phyloP scores from a whole-genome alignment of 352 stramenopile genomes.

The Lagenidium sp. region DNA sequence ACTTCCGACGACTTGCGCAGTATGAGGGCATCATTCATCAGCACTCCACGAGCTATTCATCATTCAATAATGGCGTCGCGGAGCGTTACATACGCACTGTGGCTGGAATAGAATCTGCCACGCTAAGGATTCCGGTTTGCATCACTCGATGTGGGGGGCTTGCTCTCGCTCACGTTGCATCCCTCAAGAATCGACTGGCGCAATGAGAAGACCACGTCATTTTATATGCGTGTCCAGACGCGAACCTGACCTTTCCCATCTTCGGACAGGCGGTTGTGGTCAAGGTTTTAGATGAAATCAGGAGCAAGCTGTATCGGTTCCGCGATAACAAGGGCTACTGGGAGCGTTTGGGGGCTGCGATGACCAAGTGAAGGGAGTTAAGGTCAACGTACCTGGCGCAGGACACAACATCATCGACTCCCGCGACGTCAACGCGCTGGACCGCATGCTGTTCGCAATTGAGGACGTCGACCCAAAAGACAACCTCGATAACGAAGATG shows the following conservation, averaged over 20 bases:
- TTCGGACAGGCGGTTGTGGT: background rate
- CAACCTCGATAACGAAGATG: background rate
- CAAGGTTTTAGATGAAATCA: background rate
- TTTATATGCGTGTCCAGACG: background rate
- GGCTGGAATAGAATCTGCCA: conserved; percentile 2
- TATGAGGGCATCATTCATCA: conserved; percentile 1
- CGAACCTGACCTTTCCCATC: conserved; percentile 1
- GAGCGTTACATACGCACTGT: conserved; percentile 2
- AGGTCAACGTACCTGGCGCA: conserved; percentile 1
- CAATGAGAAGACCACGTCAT: background rate
- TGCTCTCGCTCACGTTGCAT: background rate
- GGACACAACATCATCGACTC: background rate
- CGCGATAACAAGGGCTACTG: background rate
- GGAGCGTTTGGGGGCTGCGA: conserved; percentile 1
- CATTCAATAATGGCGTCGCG: conserved; percentile 1
- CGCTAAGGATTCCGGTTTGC: background rate
- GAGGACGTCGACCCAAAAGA: too few relatives aligned
- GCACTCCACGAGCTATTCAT: background rate
- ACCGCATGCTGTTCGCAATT: conserved; percentile 3
- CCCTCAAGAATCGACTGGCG: background rate
- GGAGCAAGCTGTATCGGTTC: background rate
- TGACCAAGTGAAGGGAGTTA: conserved; percentile 2
- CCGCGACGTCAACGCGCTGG: background rate
- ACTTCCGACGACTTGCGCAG: background rate
- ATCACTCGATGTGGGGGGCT: background rate